These are phyloP conservation scores for Colletotrichum musicola DNA, from an alignment of 2,329 filamentous ascomycete species.

Conservation along the genomic window DNA sequence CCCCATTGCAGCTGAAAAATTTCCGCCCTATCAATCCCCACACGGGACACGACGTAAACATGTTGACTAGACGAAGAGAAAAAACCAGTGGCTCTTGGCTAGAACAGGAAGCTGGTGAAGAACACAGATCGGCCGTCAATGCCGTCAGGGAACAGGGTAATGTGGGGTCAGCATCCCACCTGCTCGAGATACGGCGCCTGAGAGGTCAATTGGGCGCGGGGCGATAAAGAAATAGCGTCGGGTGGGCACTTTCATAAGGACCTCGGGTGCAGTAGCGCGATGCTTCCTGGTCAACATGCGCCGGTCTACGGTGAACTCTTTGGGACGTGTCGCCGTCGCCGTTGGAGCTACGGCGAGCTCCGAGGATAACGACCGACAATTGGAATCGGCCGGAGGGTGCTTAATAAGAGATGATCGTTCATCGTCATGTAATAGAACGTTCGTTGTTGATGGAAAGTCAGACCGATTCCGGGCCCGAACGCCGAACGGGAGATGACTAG, in stretches of 20 bases:
- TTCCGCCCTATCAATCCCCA: conserved; percentile 23
- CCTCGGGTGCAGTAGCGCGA: conserved; percentile 34
- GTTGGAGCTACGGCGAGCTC: conserved; percentile 25
- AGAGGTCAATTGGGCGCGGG: conserved; percentile 42
- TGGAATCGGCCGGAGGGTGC: too few species aligned
- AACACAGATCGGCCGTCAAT: conserved; percentile 26
- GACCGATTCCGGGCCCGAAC: too few species aligned
- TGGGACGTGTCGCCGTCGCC: conserved; percentile 32
- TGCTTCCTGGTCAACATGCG: not conserved
- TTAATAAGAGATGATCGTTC: not conserved
- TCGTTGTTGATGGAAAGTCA: too few species aligned
- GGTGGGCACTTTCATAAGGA: conserved; percentile 3
- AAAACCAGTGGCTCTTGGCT: conserved; percentile 30
- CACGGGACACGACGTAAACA: conserved; percentile 34
- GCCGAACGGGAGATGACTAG: too few species aligned
- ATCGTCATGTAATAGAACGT: not conserved
- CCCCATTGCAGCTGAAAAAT: conserved; percentile 20
- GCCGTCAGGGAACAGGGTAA: conserved; percentile 21
- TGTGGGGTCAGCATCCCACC: conserved; percentile 41
- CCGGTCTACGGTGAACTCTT: conserved; percentile 21
- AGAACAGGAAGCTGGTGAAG: conserved; percentile 40
- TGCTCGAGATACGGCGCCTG: conserved; percentile 42
- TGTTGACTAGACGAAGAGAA: not conserved
- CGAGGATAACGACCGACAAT: not conserved
- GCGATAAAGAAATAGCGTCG: conserved; percentile 21